Evolutionary conservation across 371 early-diverging fungal species (phyloP), one percentile per base, ranked within the genome.

Genomic region (Ordospora colligata): DNA sequence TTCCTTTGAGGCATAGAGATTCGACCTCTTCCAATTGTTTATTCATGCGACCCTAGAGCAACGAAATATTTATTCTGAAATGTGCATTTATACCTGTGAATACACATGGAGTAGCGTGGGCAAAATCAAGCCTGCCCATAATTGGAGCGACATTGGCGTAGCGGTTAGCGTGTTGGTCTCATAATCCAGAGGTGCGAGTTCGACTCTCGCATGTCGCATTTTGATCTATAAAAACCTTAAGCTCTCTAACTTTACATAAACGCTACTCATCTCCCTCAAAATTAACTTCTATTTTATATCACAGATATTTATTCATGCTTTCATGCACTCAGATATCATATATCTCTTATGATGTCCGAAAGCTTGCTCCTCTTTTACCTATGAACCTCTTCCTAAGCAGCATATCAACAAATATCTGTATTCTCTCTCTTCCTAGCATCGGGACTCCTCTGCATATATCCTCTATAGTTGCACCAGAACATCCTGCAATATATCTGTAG

Each of bases 151-250:
- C 64, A 75, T 82, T 86, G 81, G 86, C 85, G 81, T 84, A 86
- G 83, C 81, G 86, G 86, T 25, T 78, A 86, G 86, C 82, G 85
- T 79, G 86, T 73, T 82, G 85, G 86, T 86, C 87, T 85, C 87
- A 86, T 86, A 86, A 86, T 85, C 86, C 86, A 83, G 76, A 86
- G 85, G 87, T 82, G 73, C 73, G 74, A 79, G 86, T 84, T 86
- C 86, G 83, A 86, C 82, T 82, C 86, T 79, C 65, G 70, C 53
- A 79, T 69, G 52, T 82, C 58, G 58, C 58, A 58, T 58, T 58
- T 58, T 47, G 47, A 47, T 19, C 47, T 80, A 81, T 84, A 32
- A 32, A 1, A 32, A 32, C n/a, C n/a, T n/a, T n/a, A n/a, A n/a
- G n/a, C n/a, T n/a, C n/a, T n/a, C n/a, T n/a, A n/a, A n/a, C n/a